These are phyloP conservation scores for Phytopythium aichiense DNA, from an alignment of 352 stramenopile genomes.

Conservation along the genomic window DNA sequence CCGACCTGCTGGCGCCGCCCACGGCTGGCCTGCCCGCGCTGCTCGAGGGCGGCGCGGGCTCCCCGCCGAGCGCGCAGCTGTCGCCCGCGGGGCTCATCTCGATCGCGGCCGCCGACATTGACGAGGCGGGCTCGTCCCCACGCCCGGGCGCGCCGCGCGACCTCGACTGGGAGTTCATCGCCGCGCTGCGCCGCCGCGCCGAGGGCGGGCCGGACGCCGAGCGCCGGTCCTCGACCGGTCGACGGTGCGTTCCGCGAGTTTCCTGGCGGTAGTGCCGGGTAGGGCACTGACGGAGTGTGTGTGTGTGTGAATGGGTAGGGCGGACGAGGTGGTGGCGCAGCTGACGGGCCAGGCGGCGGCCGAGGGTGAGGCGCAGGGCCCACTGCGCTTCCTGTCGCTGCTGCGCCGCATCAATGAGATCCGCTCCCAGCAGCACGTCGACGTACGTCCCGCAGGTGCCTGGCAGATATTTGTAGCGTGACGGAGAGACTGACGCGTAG, in stretches of 20 bases:
- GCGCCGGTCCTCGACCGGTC: background rate
- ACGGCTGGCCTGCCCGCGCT: constrained; percentile 29
- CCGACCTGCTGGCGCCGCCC: constrained; percentile 14
- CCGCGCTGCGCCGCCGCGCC: constrained; percentile 37
- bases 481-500: too few species aligned
- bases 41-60: constrained; percentile 25
- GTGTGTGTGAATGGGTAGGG: constrained; percentile 6
- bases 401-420: constrained; percentile 81
- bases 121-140: constrained; percentile 44
- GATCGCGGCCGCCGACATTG: constrained; percentile 78
- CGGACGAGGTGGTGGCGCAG: constrained; percentile 22
- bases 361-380: constrained; percentile 39
- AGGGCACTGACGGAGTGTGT: background rate
- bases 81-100: constrained; percentile 77
- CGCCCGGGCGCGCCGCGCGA: constrained; percentile 22
- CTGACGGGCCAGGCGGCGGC: constrained; percentile 19
- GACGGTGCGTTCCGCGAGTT: too few species aligned
- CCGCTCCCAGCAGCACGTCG: constrained; percentile 74
- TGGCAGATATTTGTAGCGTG: too few species aligned
- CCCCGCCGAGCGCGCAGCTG: constrained; percentile 45
- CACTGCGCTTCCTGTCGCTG: constrained; percentile 71
- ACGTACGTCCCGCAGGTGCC: constrained; percentile 22
- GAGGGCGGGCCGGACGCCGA: background rate
- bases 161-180: constrained; percentile 63
- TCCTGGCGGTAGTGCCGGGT: background rate